Evolutionary conservation across 1,284 basidiomycete species (phyloP), one percentile per base, ranked within the genome.

Genomic region (Heterobasidion occidentale): DNA sequence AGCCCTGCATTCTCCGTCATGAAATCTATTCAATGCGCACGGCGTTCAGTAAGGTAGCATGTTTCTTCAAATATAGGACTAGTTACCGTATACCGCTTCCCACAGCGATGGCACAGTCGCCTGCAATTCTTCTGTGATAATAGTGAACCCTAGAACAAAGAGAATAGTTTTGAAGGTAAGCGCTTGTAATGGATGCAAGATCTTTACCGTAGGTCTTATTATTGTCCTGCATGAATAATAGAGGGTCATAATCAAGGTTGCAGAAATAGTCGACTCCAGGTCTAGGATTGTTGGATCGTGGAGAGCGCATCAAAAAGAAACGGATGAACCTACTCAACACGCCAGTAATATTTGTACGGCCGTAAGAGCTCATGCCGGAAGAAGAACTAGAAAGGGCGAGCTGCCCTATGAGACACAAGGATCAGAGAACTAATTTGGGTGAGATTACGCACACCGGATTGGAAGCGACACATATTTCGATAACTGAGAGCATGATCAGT

Each of bases 381-480:
- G 73, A 92, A 90, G 71, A 84, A 89, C 84, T 88, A 59, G 6
- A 54, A 59, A 55, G 52, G 59, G 46, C 46, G 38, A 15, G 14
- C 65, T 36, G 49, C 38, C 38, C 46, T 19, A 12, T 42, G 38
- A 42, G 38, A 42, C 56, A 47, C 33, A 36, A 38, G 7, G n/a
- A 36, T 38, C 19, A 46, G 14, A 11, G 38, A 19, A 53, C 35
- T 59, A 9, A 35, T 33, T 7, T 51, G 56, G 44, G 66, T 12
- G n/a, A 27, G 19, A 42, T 15, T n/a, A 12, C 87, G 67, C 69
- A 88, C 89, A 36, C 90, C 90, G 20, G 88, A 88, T 66, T 92
- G 89, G 72, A 89, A 94, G 49, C 92, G 80, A 68, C 90, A 93
- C 89, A 92, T 84, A 59, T 86, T 86, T 33, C 83, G 76, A 62